A percentile compares a stretch with the other conserved stretches of the same genome.
Conservation (phyloP, 257 asterid species). For the Forsythia viridissima region DNA sequence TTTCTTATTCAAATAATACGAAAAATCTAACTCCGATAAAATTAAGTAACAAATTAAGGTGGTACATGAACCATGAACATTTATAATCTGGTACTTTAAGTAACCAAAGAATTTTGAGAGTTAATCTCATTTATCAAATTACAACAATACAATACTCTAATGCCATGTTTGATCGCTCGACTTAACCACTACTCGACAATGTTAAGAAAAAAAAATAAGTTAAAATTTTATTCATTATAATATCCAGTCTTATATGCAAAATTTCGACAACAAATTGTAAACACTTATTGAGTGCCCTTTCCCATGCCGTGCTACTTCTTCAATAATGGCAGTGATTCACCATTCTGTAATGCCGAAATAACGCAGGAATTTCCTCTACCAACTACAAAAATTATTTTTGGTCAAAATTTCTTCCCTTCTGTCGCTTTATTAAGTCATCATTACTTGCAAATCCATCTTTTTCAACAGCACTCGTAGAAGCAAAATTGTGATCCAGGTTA, state of each 20-base stretch:
- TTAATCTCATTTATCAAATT: background rate
- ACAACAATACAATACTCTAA: background rate
- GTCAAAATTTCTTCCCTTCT: slow-evolving; percentile 15
- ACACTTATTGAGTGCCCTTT: background rate
- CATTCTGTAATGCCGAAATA: slow-evolving; percentile 1
- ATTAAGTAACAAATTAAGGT: no score
- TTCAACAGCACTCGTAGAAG: slow-evolving; percentile 35
- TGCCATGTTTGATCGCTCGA: background rate
- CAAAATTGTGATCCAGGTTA: slow-evolving; percentile 23
- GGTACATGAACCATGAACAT: background rate
- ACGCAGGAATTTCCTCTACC: slow-evolving; percentile 14
- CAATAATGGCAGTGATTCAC: slow-evolving; percentile 20
- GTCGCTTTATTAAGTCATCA: slow-evolving; percentile 1
- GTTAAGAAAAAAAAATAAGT: background rate
- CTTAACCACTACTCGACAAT: background rate
- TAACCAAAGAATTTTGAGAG: background rate
- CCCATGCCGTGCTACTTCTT: slow-evolving; percentile 8
- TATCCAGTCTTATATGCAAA: background rate
- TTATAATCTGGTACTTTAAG: background rate
- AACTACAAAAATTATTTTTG: slow-evolving; percentile 2
- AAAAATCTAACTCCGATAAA: no score
- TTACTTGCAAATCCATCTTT: slow-evolving; percentile 5
- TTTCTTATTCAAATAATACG: no score
- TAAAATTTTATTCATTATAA: background rate
- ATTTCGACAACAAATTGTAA: background rate